Base-by-base conservation (phyloP, 2,329 filamentous ascomycete species). In the Anthostomella pinea region DNA sequence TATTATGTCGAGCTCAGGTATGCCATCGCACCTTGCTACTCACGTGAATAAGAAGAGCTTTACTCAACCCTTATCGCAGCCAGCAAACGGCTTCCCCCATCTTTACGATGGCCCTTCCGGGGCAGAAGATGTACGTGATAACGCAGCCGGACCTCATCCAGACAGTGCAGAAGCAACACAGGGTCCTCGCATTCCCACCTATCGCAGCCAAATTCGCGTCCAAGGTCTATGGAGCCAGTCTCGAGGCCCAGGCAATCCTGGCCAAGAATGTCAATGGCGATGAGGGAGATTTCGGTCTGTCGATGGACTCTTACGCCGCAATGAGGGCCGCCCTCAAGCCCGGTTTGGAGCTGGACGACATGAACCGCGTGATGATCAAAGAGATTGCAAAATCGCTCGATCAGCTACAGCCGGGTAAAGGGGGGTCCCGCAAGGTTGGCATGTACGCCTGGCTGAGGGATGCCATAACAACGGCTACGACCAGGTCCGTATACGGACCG, bases 91-190 rank as follows among this genome's bases (percentile, higher is more conserved):
- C 17, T 17, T 27, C 52, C 2, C 62, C 66, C 0, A 66, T 70
- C 20, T 64, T 63, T 36, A 70, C 66, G 4, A 43, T 72, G 15
- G 41, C 58, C 3, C 50, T 71, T 21, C 64, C 65, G 1, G 64
- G 65, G 3, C 53, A 61, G 19, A 64, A 65, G 32, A 54, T 69
- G 32, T 70, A 70, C 30, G 53, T 70, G 8, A 57, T 69, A 9
- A 63, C 63, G 8, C 55, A 53, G 2, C 54, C 60, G 1, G 40
- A 58, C 0, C 45, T 71, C 14, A 60, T 70, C 17, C 53, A 60
- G 7, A 37, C 29, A 0, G 57, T 67, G 3, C 66, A 70, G 38
- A 63, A 59, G 25, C 62, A 66, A 38, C 51, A 51, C 35, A 64
- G 60, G 33, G 46, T 40, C 2, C 41, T 64, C 6, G 60, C 60